Base-by-base conservation (phyloP, 768 basidiomycete genomes). In the Phlebiopsis gigantea region DNA sequence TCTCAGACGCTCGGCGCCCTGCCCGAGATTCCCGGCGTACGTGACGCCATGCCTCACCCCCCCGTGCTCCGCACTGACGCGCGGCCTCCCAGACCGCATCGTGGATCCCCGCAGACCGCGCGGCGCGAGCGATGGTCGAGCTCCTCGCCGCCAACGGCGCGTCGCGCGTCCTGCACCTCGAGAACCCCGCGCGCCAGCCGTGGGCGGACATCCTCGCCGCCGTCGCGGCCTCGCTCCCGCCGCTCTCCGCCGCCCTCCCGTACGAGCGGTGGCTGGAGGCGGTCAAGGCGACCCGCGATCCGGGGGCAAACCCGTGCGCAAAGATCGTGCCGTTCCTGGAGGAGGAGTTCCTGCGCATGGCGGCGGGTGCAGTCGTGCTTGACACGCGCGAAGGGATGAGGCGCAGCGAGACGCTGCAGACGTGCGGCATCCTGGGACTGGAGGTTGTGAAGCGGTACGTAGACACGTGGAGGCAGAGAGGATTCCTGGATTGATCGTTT, bases 21-120 rank as follows among this genome's bases (percentile, higher is more conserved):
- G 5, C 62, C 60, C 7, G 52, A 53, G 7, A 31, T 61, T 10
- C 39, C 21, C 1, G 57, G 62, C 22, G 62, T 61, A 31, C 41
- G 62, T 58, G 14, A 28, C 19, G n/a, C 5, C 39, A 8, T 55
- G 31, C 19, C 9, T 21, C 48, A 8, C 24, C 29, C 22, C 12
- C n/a, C 42, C 29, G 5, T 15, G 12, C 17, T 10, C 5, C 14
- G 21, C 48, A 21, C 24, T 21, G 42, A 7, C 22, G 5, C 46
- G 21, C n/a, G 10, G 45, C 10, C 12, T 26, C 45, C 17, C 22
- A 59, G 53, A 52, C 15, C 22, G 43, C 50, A 14, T 63, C 57
- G 10, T 66, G 64, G 61, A 47, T 66, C 26, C 58, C 65, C 9
- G 56, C 60, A 1, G 57, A 66, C 41, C 31, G 51, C 12, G 64